Evolutionary conservation across 805 yeast species (phyloP), one percentile per base, ranked within the genome.

Genomic region (Candida xiaguanensis): DNA sequence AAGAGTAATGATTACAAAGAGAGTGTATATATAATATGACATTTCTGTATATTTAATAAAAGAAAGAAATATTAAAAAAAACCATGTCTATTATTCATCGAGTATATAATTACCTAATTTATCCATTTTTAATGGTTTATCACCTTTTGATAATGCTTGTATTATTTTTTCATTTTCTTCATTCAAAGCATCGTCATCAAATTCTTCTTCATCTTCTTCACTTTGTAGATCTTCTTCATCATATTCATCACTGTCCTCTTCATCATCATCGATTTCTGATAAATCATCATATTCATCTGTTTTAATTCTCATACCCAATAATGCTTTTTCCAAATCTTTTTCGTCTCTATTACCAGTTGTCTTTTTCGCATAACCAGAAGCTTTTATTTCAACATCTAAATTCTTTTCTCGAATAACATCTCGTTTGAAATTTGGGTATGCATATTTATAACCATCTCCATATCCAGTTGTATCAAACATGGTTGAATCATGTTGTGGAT

Each of bases 341-440:
- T 67, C 75, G 41, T 73, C 75, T 36, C 59, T 61, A 29, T 50
- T 49, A 3, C 59, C 57, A 6, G 59, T 52, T 25, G 26, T 40
- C 45, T 54, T 55, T 47, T 67, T 75, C 15, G 67, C 64, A 53
- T 74, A 88, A 1, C 99, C 99, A 1, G 96, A 87, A 0, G 99
- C 99, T 52, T 84, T 82, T 2, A 93, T 95, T 46, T 82, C 78
- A n/a, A 79, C 74, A 64, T 93, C 99, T 48, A 93, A 71, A 43
- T 76, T 75, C 31, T 75, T 83, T 5, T 61, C 64, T 56, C 97
- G 75, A 44, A 67, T 44, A 4, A 91, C 82, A 55, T 91, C 96
- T 51, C 91, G 72, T 27, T 69, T 66, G 64, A 91, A 88, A 35
- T 72, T 76, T 1, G 99, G 99, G 53, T 81, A 86, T 8, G 84